These are phyloP conservation scores for Aspergillus nanangensis DNA, from an alignment of 495 filamentous ascomycete species.

Conservation along the genomic window DNA sequence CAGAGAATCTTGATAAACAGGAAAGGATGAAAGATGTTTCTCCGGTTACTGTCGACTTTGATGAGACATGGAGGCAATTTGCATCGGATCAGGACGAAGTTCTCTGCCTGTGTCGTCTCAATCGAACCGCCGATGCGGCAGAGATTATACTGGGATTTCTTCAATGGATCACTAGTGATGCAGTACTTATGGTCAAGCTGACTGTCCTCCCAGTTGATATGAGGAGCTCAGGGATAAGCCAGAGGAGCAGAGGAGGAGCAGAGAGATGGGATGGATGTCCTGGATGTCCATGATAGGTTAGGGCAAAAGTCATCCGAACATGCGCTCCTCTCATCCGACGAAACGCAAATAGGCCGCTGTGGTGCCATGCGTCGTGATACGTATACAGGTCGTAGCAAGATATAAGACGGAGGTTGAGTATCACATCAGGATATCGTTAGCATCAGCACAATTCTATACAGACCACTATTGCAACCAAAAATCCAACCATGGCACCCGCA, in stretches of 20 bases:
- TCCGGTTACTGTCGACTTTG: not conserved
- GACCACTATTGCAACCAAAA: not conserved
- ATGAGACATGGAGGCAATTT: not conserved
- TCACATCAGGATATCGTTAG: not conserved
- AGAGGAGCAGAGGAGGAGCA: too few species aligned
- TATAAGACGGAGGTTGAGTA: too few species aligned
- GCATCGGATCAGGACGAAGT: not conserved
- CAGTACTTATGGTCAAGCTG: not conserved
- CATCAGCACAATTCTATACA: not conserved
- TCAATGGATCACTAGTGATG: not conserved
- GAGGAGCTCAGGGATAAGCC: too few species aligned
- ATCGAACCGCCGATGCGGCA: not conserved
- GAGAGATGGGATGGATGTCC: too few species aligned
- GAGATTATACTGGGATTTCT: not conserved
- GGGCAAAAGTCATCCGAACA: too few species aligned
- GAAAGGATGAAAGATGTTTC: not conserved
- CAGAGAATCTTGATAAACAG: not conserved
- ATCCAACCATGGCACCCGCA: conserved; percentile 22
- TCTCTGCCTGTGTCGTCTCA: not conserved
- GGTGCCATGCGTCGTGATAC: too few species aligned
- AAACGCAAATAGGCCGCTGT: too few species aligned
- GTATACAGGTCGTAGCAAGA: too few species aligned
- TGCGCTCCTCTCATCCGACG: too few species aligned
- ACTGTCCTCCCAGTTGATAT: too few species aligned
- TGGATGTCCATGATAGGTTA: too few species aligned